These are phyloP conservation scores for Nadsonia commutata DNA, from an alignment of 1,139 yeast genomes.

Conservation along the genomic window DNA sequence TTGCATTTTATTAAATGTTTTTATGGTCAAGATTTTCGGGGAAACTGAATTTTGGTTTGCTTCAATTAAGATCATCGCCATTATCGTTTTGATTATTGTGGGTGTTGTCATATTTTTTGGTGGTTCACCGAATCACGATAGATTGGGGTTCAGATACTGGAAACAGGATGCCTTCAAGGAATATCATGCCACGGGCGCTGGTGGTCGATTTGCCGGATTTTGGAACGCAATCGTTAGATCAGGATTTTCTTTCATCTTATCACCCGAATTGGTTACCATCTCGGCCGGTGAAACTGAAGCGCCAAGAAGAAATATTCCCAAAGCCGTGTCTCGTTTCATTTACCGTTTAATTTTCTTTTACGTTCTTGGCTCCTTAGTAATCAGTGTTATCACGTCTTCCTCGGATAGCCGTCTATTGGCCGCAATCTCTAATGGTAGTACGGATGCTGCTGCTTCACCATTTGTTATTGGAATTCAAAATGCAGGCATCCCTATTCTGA, in stretches of 20 bases:
- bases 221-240: conserved; percentile 49
- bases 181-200: conserved; percentile 37
- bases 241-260: conserved; percentile 37
- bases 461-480: conserved; percentile 46
- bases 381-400: conserved; percentile 47
- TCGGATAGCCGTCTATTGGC: conserved; percentile 28
- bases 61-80: conserved; percentile 50
- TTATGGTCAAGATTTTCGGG: conserved; percentile 53
- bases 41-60: conserved; percentile 61
- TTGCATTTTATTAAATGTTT: conserved; percentile 36
- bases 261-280: conserved; percentile 61
- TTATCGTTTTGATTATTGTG: conserved; percentile 53
- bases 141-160: conserved; percentile 70
- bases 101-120: conserved; percentile 64
- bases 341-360: conserved; percentile 48
- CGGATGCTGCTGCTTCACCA: no score
- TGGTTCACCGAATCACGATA: conserved; percentile 61
- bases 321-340: conserved; percentile 45
- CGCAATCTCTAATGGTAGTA: conserved; percentile 30
- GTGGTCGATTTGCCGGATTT: conserved; percentile 46
- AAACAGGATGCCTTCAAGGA: conserved; percentile 44
- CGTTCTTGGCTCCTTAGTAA: conserved; percentile 36
- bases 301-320: conserved; percentile 48
- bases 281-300: conserved; percentile 65
- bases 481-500: conserved; percentile 40